Percentiles rank a stretch among this genome's conserved stretches.
phyloP scores from a whole-genome alignment of 2,329 filamentous ascomycete genomes.

The Venturia oleaginea region DNA sequence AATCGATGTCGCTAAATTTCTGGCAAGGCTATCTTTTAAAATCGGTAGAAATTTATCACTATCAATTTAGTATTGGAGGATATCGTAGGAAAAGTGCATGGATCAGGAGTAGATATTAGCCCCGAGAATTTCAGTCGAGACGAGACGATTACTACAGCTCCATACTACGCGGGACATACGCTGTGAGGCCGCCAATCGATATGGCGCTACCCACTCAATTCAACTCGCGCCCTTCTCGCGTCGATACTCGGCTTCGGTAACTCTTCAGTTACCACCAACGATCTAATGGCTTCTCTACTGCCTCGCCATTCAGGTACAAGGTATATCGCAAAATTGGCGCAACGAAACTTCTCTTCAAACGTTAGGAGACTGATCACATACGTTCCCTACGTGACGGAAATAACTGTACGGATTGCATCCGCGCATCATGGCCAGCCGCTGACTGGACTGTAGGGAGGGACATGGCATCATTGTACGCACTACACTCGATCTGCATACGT shows the following conservation, averaged over 20 bases:
- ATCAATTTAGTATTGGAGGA: too few relatives aligned
- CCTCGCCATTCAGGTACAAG: not conserved
- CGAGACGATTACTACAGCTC: too few relatives aligned
- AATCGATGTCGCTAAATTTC: too few relatives aligned
- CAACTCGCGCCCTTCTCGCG: not conserved
- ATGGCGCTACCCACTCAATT: not conserved
- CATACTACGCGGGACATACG: too few relatives aligned
- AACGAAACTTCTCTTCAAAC: not conserved
- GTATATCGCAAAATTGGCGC: not conserved
- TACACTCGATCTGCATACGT: not conserved
- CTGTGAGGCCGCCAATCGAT: not conserved
- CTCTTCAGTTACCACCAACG: not conserved
- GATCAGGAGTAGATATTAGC: too few relatives aligned
- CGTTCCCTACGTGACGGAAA: slow-evolving; percentile 41
- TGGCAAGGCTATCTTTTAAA: too few relatives aligned
- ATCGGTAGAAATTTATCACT: too few relatives aligned
- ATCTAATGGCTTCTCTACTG: not conserved
- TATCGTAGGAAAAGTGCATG: too few relatives aligned
- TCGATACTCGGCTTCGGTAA: too few relatives aligned
- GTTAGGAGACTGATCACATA: not conserved
- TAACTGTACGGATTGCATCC: slow-evolving; percentile 28
- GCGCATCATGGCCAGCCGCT: slow-evolving; percentile 7
- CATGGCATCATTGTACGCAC: slow-evolving; percentile 38
- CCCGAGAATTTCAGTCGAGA: too few relatives aligned
- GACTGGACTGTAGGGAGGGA: slow-evolving; percentile 37